A percentile compares a stretch with the other conserved stretches of the same genome.
phyloP scores from a whole-genome alignment of 306 rosid species.

The Pyrus pyrifolia region DNA sequence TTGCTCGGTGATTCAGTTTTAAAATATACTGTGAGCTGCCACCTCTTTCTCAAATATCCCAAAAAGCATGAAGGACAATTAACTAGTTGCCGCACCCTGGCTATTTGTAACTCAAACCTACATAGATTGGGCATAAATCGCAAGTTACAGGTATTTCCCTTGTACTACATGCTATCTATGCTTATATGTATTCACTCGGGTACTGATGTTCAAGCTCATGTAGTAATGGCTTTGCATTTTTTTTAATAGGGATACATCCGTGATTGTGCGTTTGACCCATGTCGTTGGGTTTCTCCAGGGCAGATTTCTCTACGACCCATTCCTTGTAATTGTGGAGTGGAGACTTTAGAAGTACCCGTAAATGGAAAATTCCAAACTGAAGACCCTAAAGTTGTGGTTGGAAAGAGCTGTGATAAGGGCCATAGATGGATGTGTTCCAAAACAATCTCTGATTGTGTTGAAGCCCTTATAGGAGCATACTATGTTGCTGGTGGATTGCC shows the following conservation, averaged over 20 bases:
- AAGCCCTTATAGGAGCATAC: conserved; percentile 92
- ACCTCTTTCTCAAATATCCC: conserved; percentile 72
- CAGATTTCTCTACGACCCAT: conserved; percentile 47
- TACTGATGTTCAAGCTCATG: background rate
- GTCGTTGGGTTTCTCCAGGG: conserved; percentile 97
- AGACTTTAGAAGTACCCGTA: conserved; percentile 69
- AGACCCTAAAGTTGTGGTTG: conserved; percentile 63
- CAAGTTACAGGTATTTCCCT: conserved; percentile 57
- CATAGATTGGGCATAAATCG: conserved; percentile 58
- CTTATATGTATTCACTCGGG: background rate
- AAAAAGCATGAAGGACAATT: conserved; percentile 74
- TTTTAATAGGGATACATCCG: conserved; percentile 63
- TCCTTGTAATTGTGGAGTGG: conserved; percentile 75
- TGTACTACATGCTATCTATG: background rate
- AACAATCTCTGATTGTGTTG: conserved; percentile 84
- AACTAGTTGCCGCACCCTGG: conserved; percentile 37
- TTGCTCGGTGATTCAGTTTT: conserved; percentile 92
- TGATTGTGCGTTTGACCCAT: conserved; percentile 87
- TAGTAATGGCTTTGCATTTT: conserved; percentile 15
- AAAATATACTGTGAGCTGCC: conserved; percentile 76
- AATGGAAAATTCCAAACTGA: conserved; percentile 59
- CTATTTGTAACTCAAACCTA: conserved; percentile 64
- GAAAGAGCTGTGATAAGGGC: conserved; percentile 77
- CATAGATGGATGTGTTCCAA: conserved; percentile 93
- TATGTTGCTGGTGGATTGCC: conserved; percentile 66